Evolutionary conservation across 306 rosid species (phyloP).

Genomic region (Geum urbanum): DNA sequence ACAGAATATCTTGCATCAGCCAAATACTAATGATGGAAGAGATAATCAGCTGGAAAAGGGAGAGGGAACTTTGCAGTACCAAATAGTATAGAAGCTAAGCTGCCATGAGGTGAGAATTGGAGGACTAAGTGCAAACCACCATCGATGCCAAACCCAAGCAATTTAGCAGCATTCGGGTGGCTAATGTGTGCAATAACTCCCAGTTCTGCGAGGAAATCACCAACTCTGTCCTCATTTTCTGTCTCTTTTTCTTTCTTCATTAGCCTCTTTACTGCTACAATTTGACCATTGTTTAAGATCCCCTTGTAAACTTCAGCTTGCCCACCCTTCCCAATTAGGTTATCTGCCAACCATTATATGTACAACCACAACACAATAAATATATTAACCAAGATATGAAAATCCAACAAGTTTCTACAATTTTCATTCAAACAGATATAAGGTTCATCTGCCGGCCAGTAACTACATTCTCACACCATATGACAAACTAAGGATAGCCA

Average conservation of each 20-base stretch:
- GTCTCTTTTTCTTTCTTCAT: slow-evolving; percentile 56
- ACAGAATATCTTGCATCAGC: slow-evolving; percentile 32
- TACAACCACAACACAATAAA: not conserved
- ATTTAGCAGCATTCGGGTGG: slow-evolving; percentile 69
- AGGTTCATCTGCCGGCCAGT: no score
- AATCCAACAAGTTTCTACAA: not conserved
- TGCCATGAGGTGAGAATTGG: slow-evolving; percentile 66
- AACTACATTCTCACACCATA: not conserved
- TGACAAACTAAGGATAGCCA: not conserved
- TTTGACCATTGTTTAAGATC: slow-evolving; percentile 49
- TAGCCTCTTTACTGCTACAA: slow-evolving; percentile 79
- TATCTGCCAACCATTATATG: slow-evolving; percentile 36
- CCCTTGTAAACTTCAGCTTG: slow-evolving; percentile 96
- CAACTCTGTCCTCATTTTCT: slow-evolving; percentile 60
- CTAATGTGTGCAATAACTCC: slow-evolving; percentile 89
- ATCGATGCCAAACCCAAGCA: slow-evolving; percentile 80
- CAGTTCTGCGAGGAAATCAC: slow-evolving; percentile 79
- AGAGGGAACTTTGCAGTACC: slow-evolving; percentile 34
- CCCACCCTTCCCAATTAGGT: slow-evolving; percentile 89
- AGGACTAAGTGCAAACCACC: slow-evolving; percentile 79
- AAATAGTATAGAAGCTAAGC: slow-evolving; percentile 76
- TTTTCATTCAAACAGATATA: not conserved
- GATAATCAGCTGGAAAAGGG: not conserved
- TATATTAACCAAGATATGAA: not conserved
- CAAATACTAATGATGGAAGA: slow-evolving; percentile 3